Base-by-base conservation (phyloP, 2,329 filamentous ascomycete species). In the Xylaria sp. region DNA sequence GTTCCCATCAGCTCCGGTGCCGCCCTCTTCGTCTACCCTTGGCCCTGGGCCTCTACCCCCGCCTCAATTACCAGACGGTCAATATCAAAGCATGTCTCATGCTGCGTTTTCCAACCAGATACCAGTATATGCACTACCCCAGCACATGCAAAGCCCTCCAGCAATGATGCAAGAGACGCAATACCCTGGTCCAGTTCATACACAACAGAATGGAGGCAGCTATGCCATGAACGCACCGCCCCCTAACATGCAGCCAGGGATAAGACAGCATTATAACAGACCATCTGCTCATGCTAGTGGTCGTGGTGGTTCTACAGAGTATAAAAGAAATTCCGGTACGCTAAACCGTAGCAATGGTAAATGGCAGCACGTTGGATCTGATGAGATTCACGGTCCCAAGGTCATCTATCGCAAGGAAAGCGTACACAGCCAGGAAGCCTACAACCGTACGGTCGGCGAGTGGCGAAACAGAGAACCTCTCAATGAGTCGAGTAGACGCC, bases 361-460 rank as follows among this genome's bases (percentile, higher is more conserved):
- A 20, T 72, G 70, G 70, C 66, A 69, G 20, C 50, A 31, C 1
- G 44, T 61, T n/a, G 70, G 69, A 31, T 64, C 61, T 3, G 66
- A 72, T 12, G 56, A 68, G 1, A 58, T 71, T 10, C 74, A 75
- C 20, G 74, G 74, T 4, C 74, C 73, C 13, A 74, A 54, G 28
- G 57, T 48, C 9, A 12, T 73, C 13, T 74, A 60, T 55, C 63
- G 65, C 20, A 75, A 63, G 37, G 67, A 20, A 3, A 68, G 64
- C n/a, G 13, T 34, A 18, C 31, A 44, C 2, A 28, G 25, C 46
- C 61, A 44, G 23, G 48, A 48, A 28, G 18, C 25, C 18, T 44
- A 46, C 28, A 57, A 54, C 25, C 23, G 25, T 7, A 44, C 23
- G 15, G 12, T 10, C 25, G 31, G 41, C 12, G 48, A 60, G n/a